Base-by-base conservation (phyloP, 495 filamentous ascomycete genomes). In the Corynascus novoguineensis region DNA sequence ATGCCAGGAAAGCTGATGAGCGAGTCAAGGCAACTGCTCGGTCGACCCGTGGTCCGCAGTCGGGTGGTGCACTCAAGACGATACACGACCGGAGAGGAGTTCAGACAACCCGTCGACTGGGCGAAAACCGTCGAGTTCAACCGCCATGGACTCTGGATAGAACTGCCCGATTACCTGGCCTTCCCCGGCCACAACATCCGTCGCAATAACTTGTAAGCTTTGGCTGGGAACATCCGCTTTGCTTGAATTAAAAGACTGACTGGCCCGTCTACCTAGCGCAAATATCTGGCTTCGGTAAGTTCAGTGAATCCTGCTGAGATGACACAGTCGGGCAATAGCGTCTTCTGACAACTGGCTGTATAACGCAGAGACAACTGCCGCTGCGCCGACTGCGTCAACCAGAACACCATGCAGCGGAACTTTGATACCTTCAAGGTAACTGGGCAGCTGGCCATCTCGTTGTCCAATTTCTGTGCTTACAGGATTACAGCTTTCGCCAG, bases 361-460 rank as follows among this genome's bases (percentile, higher is more conserved):
- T 3, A 5, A 29, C 14, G 4, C n/a, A 92, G 90, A 62, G 90
- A 96, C 53, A 88, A 91, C 64, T 96, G 90, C 64, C 87, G 83
- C 48, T 96, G 90, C 64, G 55, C 67, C 0, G 66, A 74, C 47
- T 96, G 91, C 67, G 76, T 90, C 10, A 84, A 95, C 65, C 83
- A 81, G 56, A 82, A 86, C 50, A 96, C 91, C 14, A 82, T 71
- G 66, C 91, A 96, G 69, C 78, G 89, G 31, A 78, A 79, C 27
- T 75, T 86, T 35, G 78, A 92, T 63, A 90, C 85, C 0, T 92
- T 91, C 62, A 70, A 63, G 24, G 68, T 71, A 55, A 34, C 62
- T 22, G 15, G 1, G 15, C 6, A 14, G 35, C 21, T 11, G 17
- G 9, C 15, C 8, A 25, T n/a, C 14, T 5, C 37, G 6, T 24